A percentile compares a stretch with the other conserved stretches of the same genome.
These are phyloP conservation scores for Gentiana straminea DNA, from an alignment of 257 asterid genomes.

Conservation along the genomic window DNA sequence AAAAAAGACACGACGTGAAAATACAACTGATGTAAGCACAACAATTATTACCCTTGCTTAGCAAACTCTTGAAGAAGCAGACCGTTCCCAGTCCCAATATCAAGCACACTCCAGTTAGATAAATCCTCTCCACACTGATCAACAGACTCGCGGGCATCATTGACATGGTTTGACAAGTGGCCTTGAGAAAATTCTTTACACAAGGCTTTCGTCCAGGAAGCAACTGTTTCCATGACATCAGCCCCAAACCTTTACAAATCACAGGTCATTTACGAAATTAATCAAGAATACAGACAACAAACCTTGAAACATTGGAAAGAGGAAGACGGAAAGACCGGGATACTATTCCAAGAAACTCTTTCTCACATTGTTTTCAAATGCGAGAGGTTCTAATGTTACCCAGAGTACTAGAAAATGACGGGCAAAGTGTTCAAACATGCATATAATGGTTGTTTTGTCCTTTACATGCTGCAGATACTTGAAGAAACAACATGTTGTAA, in stretches of 20 bases:
- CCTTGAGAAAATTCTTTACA: conserved; percentile 64
- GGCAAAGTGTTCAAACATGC: too few relatives aligned
- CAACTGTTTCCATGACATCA: conserved; percentile 87
- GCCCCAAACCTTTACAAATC: conserved; percentile 70
- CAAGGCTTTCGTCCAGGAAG: conserved; percentile 73
- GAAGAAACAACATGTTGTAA: too few relatives aligned
- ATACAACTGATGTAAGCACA: background rate
- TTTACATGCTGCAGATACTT: too few relatives aligned
- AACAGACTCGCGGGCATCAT: conserved; percentile 33
- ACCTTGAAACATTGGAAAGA: background rate
- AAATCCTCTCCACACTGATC: conserved; percentile 49
- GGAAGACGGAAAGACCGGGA: background rate
- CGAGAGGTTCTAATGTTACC: background rate
- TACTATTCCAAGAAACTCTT: background rate
- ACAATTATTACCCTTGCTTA: conserved; percentile 65
- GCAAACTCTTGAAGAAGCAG: conserved; percentile 92
- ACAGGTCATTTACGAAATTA: background rate
- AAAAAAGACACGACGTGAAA: background rate
- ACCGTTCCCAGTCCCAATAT: conserved; percentile 97
- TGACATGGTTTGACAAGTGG: conserved; percentile 51
- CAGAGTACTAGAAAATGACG: too few relatives aligned
- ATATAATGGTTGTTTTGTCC: too few relatives aligned
- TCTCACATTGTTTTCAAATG: background rate
- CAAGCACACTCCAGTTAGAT: conserved; percentile 80
- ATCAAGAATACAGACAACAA: background rate